Percentiles rank a stretch among this genome's conserved stretches.
phyloP scores from a whole-genome alignment of 345 rosid genomes.

The Clausena lansium region DNA sequence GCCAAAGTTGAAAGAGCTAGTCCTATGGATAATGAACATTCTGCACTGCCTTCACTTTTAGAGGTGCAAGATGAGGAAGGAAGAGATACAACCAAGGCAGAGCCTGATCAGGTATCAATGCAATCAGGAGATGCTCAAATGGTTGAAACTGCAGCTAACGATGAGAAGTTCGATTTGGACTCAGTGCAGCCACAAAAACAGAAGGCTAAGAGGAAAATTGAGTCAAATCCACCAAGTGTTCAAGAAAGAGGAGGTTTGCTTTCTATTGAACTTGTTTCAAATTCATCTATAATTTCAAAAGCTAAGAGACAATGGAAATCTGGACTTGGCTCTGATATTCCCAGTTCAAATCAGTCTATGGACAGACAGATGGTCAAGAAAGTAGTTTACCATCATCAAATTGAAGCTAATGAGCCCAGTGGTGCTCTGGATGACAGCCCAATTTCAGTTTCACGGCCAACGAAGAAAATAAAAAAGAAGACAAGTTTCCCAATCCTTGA shows the following conservation, averaged over 20 bases:
- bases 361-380: conserved; percentile 31
- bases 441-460: conserved; percentile 14
- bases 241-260: conserved; percentile 25
- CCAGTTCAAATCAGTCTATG: conserved; percentile 22
- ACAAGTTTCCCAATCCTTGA: conserved; percentile 11
- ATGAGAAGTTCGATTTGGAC: conserved; percentile 26
- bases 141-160: conserved; percentile 30
- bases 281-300: conserved; percentile 24
- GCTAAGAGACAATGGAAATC: conserved; percentile 27
- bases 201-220: conserved; percentile 28
- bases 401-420: conserved; percentile 21
- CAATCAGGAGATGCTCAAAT: conserved; percentile 14
- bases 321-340: conserved; percentile 4
- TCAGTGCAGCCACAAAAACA: conserved; percentile 22
- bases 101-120: conserved; percentile 19
- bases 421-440: conserved; percentile 10
- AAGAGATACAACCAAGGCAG: conserved; percentile 20
- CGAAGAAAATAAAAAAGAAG: conserved; percentile 23
- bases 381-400: conserved; percentile 10
- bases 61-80: conserved; percentile 35
- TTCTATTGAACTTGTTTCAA: conserved; percentile 11
- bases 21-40: conserved; percentile 28
- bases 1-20: conserved; percentile 17
- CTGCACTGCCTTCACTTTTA: conserved; percentile 35
- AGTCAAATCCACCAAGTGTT: conserved; percentile 12